Percentiles rank a stretch among this genome's conserved stretches.
These are phyloP conservation scores for Brettanomyces naardenensis DNA, from an alignment of 805 yeast species.

Conservation along the genomic window DNA sequence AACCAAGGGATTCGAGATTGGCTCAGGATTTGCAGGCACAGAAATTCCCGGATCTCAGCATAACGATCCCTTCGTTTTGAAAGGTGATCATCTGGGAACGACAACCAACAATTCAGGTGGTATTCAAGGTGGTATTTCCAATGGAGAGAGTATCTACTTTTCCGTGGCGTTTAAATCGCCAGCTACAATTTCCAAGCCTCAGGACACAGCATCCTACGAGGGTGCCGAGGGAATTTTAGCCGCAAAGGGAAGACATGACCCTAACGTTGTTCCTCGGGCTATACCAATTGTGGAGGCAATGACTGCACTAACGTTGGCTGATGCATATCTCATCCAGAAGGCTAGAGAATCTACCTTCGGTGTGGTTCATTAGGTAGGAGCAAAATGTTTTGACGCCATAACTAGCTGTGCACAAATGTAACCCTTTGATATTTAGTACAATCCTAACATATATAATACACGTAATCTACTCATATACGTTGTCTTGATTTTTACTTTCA, in stretches of 20 bases:
- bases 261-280: constrained; percentile 97
- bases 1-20: constrained; percentile 95
- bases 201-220: constrained; percentile 79
- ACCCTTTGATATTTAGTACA: not conserved
- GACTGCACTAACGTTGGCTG: constrained; percentile 93
- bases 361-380: constrained; percentile 18
- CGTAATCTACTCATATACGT: not conserved
- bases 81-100: constrained; percentile 61
- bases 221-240: constrained; percentile 84
- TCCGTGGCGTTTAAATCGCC: constrained; percentile 97
- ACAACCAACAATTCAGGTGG: constrained; percentile 93
- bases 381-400: no score
- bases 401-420: not conserved
- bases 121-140: constrained; percentile 95
- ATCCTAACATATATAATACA: not conserved
- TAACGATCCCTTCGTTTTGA: constrained; percentile 77
- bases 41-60: constrained; percentile 87
- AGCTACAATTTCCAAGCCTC: constrained; percentile 94
- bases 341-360: constrained; percentile 58
- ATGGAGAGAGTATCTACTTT: constrained; percentile 93
- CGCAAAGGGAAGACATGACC: constrained; percentile 98
- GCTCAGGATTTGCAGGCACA: constrained; percentile 92
- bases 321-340: constrained; percentile 76
- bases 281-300: constrained; percentile 97
- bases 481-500: constrained; percentile 10